phyloP scores from a whole-genome alignment of 2,329 filamentous ascomycete species.

The Aspergillus sp. region DNA sequence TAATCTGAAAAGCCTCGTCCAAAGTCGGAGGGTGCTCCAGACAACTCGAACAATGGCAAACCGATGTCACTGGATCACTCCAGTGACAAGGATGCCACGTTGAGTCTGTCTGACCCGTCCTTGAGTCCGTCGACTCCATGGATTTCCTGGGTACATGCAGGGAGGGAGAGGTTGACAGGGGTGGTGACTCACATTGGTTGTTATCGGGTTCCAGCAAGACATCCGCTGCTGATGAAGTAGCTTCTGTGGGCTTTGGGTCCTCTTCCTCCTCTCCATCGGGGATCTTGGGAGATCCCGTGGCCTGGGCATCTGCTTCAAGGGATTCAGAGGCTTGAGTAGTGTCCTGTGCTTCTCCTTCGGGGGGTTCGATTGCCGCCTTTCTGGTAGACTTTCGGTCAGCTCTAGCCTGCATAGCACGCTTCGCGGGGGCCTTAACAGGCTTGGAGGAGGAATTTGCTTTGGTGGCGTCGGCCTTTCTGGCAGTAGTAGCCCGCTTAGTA shows the following conservation, averaged over 20 bases:
- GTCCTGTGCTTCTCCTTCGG: slow-evolving; percentile 5
- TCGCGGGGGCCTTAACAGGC: neutral
- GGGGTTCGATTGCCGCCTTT: slow-evolving; percentile 3
- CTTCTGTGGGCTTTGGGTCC: neutral
- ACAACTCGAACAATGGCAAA: slow-evolving; percentile 7
- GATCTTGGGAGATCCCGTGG: neutral
- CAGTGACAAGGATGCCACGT: neutral
- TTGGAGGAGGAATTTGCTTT: neutral
- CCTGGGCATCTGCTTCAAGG: neutral
- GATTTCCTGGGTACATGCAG: neutral
- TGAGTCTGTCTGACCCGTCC: neutral
- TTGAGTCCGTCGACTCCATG: neutral
- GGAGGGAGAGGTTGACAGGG: neutral
- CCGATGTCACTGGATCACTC: slow-evolving; percentile 7
- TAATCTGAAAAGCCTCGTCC: neutral
- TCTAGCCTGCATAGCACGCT: neutral
- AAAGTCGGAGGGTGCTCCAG: slow-evolving; percentile 3
- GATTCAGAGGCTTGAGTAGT: slow-evolving; percentile 2
- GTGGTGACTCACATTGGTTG: slow-evolving; percentile 9
- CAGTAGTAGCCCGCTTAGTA: slow-evolving; percentile 5
- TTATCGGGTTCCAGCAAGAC: slow-evolving; percentile 7
- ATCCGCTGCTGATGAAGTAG: neutral
- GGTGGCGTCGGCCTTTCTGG: neutral
- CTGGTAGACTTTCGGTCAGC: slow-evolving; percentile 10
- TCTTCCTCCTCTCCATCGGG: neutral